These are phyloP conservation scores for Albugo laibachii DNA, from an alignment of 352 stramenopile species.

Conservation along the genomic window DNA sequence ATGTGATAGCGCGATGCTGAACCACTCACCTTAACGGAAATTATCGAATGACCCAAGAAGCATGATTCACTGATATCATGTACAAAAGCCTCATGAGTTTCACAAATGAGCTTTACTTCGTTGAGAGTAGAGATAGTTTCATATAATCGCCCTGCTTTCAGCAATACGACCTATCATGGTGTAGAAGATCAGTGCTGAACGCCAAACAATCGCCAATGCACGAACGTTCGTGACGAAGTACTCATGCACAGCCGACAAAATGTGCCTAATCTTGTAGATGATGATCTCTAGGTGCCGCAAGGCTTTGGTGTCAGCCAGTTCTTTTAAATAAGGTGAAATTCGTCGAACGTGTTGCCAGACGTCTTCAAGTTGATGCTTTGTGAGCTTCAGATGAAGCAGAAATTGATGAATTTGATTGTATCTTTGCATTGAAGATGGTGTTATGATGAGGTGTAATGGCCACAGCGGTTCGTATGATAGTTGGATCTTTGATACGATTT, in stretches of 20 bases:
- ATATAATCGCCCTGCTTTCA: too few relatives aligned
- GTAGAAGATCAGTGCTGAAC: slow-evolving; percentile 5
- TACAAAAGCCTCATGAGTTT: too few relatives aligned
- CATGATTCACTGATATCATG: too few relatives aligned
- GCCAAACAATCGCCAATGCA: neutral
- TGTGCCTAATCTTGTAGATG: slow-evolving; percentile 20
- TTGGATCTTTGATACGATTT: too few relatives aligned
- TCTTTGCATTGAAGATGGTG: slow-evolving; percentile 10
- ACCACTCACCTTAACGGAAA: too few relatives aligned
- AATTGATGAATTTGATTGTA: slow-evolving; percentile 26
- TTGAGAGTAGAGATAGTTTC: too few relatives aligned
- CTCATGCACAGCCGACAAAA: slow-evolving; percentile 24
- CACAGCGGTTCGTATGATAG: slow-evolving; percentile 5
- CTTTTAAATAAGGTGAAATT: slow-evolving; percentile 6
- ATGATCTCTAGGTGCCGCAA: slow-evolving; percentile 13
- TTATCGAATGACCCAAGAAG: too few relatives aligned
- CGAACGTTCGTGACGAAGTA: slow-evolving; percentile 21
- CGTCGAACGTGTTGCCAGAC: slow-evolving; percentile 16
- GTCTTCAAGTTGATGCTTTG: slow-evolving; percentile 19
- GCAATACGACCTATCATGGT: too few relatives aligned
- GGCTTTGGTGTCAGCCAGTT: neutral
- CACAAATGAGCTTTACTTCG: too few relatives aligned
- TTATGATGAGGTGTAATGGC: slow-evolving; percentile 28
- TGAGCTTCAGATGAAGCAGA: slow-evolving; percentile 22
- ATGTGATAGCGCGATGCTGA: too few relatives aligned